Base-by-base conservation (phyloP, 257 asterid species). In the Cinchona pubescens region DNA sequence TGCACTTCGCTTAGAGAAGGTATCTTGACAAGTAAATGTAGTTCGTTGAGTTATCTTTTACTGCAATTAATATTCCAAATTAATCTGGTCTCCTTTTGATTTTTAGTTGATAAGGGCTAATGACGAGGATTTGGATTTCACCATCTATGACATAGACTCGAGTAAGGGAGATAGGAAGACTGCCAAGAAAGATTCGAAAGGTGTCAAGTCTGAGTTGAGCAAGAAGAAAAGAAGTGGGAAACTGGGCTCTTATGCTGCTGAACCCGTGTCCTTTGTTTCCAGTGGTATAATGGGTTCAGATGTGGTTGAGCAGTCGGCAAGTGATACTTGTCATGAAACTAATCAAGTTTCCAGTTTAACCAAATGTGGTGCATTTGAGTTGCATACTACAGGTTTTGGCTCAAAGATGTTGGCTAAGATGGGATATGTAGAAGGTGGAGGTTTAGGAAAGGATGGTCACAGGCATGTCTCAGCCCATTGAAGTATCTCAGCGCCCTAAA, bases 371-470 rank as follows among this genome's bases (percentile, higher is more conserved):
- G 86, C 97, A 53, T 95, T 95, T 56, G 99, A 95, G 85, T 67
- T 87, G 90, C 99, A 92, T 84, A 95, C 99, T 0, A 95, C 96
- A 43, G 99, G 99, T 46, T 92, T 95, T 79, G 99, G 99, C 48
- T 95, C 98, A 38, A 95, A 89, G 87, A 91, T 92, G 96, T 59
- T 95, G 96, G 98, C 97, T 56, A 95, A 92, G 86, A 92, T 92
- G 99, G 99, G 99, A 64, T 92, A 82, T 73, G 82, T 90, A 37
- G 96, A 87, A 81, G 98, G 98, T 23, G 82, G 71, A 2, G 99
- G 98, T 25, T 76, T 92, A 61, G 99, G 99, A 7, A 95, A 92
- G 80, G 96, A 89, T 29, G 96, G 98, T 43, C 91, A 87, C n/a
- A 85, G 98, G 99, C 4, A 82, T 85, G 79, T 76, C 94, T 14